These are phyloP conservation scores for Aristolochia contorta DNA, from an alignment of 164 flowering plant genomes.

Conservation along the genomic window DNA sequence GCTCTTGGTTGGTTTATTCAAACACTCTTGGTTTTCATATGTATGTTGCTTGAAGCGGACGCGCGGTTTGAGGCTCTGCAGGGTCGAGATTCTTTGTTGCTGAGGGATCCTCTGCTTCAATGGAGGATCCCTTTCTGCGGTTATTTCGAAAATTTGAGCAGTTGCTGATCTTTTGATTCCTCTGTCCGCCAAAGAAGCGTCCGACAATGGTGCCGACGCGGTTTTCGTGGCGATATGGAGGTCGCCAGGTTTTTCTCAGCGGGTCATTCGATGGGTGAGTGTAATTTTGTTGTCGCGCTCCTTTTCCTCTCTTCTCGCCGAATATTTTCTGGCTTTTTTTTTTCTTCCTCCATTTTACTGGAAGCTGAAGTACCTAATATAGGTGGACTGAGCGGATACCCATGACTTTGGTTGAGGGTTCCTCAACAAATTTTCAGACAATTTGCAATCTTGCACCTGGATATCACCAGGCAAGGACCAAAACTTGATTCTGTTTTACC, in stretches of 20 bases:
- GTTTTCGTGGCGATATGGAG: conserved; percentile 35
- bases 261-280: conserved; percentile 27
- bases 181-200: not conserved
- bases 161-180: not conserved
- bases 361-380: not conserved
- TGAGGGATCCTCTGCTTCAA: not conserved
- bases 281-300: not conserved
- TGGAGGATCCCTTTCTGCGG: not conserved
- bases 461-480: conserved; percentile 24
- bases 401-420: conserved; percentile 30
- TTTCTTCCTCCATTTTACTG: not conserved
- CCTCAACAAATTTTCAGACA: conserved; percentile 19
- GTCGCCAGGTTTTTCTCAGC: conserved; percentile 23
- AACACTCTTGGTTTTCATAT: too few species aligned
- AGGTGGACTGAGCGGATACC: conserved; percentile 27
- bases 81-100: not conserved
- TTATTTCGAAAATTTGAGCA: not conserved
- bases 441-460: conserved; percentile 27
- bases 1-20: too few species aligned
- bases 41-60: too few species aligned
- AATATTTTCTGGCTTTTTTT: not conserved
- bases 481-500: not conserved
- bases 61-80: too few species aligned
- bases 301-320: not conserved
- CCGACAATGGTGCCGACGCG: conserved; percentile 17